Percentiles rank a stretch among this genome's conserved stretches.
phyloP scores from a whole-genome alignment of 2,329 filamentous ascomycete species.

The Fusarium concolor region DNA sequence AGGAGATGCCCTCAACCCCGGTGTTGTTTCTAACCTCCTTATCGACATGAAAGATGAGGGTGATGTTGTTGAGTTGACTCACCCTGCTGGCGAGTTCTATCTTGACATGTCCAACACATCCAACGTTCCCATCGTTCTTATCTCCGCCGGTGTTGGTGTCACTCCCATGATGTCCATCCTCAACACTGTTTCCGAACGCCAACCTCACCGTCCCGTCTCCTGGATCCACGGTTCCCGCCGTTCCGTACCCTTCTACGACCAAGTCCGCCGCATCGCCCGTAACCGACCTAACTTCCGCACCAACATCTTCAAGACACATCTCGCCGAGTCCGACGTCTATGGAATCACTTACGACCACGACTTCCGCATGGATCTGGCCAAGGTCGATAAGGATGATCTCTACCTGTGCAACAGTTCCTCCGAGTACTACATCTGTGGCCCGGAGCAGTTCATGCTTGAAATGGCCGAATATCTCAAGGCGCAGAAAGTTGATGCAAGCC shows the following conservation, averaged over 20 bases:
- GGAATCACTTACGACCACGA: conserved; percentile 59
- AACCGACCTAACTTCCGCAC: conserved; percentile 52
- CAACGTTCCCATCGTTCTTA: conserved; percentile 63
- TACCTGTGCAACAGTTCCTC: conserved; percentile 58
- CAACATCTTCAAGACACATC: conserved; percentile 63
- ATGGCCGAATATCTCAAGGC: conserved; percentile 58
- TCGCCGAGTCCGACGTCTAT: conserved; percentile 58
- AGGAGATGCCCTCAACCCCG: conserved; percentile 61
- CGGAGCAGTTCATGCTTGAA: conserved; percentile 66
- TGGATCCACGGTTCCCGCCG: conserved; percentile 70
- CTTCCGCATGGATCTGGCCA: conserved; percentile 58
- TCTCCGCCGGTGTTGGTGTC: conserved; percentile 71
- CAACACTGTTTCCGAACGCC: conserved; percentile 61
- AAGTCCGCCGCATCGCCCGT: conserved; percentile 59
- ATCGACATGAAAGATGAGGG: conserved; percentile 71
- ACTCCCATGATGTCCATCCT: conserved; percentile 71
- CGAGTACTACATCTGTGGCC: conserved; percentile 67
- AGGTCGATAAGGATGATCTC: conserved; percentile 58
- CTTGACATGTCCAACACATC: conserved; percentile 57
- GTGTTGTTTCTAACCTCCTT: conserved; percentile 76
- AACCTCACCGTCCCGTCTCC: conserved; percentile 62
- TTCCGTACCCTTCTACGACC: conserved; percentile 64
- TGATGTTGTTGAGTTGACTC: conserved; percentile 72
- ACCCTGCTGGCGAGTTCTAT: conserved; percentile 73
- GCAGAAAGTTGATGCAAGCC: conserved; percentile 53